Conservation (phyloP, 768 basidiomycete species). For the Suillus variegatus region DNA sequence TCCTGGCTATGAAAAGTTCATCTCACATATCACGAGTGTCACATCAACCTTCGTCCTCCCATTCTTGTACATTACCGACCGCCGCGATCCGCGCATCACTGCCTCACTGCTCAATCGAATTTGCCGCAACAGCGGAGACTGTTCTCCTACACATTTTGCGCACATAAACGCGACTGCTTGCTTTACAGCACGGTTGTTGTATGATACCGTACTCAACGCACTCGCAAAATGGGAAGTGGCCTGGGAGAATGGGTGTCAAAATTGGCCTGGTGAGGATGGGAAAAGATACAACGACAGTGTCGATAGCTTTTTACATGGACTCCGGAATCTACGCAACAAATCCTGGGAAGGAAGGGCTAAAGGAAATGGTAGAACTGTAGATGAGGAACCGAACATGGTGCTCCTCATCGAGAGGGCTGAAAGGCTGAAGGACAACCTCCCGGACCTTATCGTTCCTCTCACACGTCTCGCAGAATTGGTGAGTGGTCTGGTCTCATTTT, state of each 20-base stretch:
- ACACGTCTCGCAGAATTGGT: conserved; percentile 75
- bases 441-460: conserved; percentile 70
- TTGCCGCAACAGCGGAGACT: conserved; percentile 28
- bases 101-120: conserved; percentile 42
- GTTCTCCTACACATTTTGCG: conserved; percentile 40
- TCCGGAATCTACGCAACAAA: conserved; percentile 40
- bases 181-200: conserved; percentile 63
- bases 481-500: conserved; percentile 19
- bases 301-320: conserved; percentile 70
- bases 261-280: conserved; percentile 49
- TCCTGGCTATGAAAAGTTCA: conserved; percentile 27
- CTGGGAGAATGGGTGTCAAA: conserved; percentile 63
- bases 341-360: conserved; percentile 19
- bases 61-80: conserved; percentile 70
- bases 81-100: conserved; percentile 48
- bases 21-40: conserved; percentile 28
- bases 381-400: conserved; percentile 43
- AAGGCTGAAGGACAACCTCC: conserved; percentile 57
- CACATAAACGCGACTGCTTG: conserved; percentile 58
- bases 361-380: conserved; percentile 35
- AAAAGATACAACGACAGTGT: conserved; percentile 63
- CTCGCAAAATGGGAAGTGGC: conserved; percentile 54
- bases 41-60: conserved; percentile 49
- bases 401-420: conserved; percentile 71
- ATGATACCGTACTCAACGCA: conserved; percentile 63